Evolutionary conservation across 192 early-diverging fungal species (phyloP).

Genomic region (Coemansia sp.): DNA sequence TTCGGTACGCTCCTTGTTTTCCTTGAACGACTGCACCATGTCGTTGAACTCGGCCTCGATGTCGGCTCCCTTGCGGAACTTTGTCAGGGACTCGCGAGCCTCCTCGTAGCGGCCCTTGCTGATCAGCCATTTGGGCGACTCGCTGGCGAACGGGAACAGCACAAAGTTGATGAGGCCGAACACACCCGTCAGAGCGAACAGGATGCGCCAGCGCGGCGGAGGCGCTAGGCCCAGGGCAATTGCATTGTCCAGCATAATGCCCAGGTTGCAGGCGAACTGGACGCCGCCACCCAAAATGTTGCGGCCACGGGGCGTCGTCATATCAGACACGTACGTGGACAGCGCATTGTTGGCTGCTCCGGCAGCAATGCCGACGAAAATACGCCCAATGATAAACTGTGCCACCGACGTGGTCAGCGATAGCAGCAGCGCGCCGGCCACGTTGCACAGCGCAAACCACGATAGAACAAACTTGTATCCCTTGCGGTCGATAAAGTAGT

Average conservation of each 20-base stretch:
- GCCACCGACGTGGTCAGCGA: slow-evolving; percentile 58
- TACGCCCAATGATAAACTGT: slow-evolving; percentile 71
- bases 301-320: slow-evolving; percentile 67
- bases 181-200: slow-evolving; percentile 63
- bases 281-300: slow-evolving; percentile 70
- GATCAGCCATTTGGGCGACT: slow-evolving; percentile 73
- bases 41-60: slow-evolving; percentile 65
- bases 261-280: slow-evolving; percentile 75
- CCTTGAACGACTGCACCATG: slow-evolving; percentile 54
- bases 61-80: slow-evolving; percentile 56
- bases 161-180: slow-evolving; percentile 58
- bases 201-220: slow-evolving; percentile 68
- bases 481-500: slow-evolving; percentile 56
- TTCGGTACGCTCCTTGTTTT: slow-evolving; percentile 37
- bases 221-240: slow-evolving; percentile 60
- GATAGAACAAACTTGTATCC: slow-evolving; percentile 68
- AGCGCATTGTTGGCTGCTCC: slow-evolving; percentile 62
- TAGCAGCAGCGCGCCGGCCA: slow-evolving; percentile 64
- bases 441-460: slow-evolving; percentile 66
- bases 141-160: slow-evolving; percentile 70
- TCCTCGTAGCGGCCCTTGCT: slow-evolving; percentile 63
- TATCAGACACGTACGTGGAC: slow-evolving; percentile 76
- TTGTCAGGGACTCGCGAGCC: slow-evolving; percentile 54
- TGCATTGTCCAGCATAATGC: slow-evolving; percentile 70
- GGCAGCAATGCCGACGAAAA: slow-evolving; percentile 69